These are phyloP conservation scores for Vicia sativa DNA, from an alignment of 306 rosid genomes.

Conservation along the genomic window DNA sequence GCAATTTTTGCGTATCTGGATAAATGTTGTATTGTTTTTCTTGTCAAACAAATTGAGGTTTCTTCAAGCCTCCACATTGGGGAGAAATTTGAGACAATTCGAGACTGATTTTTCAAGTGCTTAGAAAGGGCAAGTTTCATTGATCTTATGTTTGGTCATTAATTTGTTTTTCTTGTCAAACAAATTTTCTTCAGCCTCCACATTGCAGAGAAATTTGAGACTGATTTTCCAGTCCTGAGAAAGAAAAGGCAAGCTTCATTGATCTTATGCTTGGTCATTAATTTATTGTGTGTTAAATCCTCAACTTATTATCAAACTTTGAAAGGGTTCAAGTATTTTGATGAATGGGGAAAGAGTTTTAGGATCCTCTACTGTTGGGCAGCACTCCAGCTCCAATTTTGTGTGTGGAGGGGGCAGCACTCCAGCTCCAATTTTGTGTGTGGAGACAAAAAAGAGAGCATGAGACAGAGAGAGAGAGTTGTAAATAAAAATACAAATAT, in stretches of 20 bases:
- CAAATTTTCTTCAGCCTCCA: constrained; percentile 25
- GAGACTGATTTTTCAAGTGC: background rate
- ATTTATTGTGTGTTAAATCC: no score
- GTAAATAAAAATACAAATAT: no score
- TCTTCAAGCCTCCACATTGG: background rate
- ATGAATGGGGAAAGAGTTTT: no score
- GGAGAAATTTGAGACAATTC: background rate
- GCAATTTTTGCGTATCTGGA: constrained; percentile 36
- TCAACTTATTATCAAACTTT: no score
- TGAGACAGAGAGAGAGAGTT: no score
- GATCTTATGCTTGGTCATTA: background rate
- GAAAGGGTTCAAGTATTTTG: no score
- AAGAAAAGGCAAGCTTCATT: background rate
- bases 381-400: no score
- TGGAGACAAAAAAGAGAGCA: no score
- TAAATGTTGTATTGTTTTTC: constrained; percentile 13
- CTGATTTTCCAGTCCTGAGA: background rate
- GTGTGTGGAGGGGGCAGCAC: no score
- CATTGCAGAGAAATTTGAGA: background rate
- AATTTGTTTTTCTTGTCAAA: constrained; percentile 14
- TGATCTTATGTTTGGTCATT: no score
- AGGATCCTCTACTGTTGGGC: no score
- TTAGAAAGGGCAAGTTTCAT: background rate
- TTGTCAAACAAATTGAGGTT: constrained; percentile 26
- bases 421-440: no score